These are phyloP conservation scores for Glomus cerebriforme DNA, from an alignment of 192 early-diverging fungal genomes.

Conservation along the genomic window DNA sequence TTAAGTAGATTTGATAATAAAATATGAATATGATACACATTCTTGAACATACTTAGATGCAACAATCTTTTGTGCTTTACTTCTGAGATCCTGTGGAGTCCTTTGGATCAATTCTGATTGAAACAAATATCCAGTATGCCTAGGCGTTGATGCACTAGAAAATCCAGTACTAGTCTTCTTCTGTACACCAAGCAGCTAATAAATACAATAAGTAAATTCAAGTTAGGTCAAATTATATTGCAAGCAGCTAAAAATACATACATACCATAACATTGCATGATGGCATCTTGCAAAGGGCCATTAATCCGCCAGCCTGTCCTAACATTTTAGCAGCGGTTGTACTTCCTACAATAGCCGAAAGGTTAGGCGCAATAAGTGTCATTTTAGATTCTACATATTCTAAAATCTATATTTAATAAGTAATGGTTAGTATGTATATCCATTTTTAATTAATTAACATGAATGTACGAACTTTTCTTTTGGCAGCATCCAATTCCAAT, in stretches of 20 bases:
- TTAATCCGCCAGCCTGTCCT: constrained; percentile 87
- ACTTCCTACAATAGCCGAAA: constrained; percentile 83
- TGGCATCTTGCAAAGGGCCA: constrained; percentile 83
- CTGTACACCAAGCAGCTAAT: constrained; percentile 39
- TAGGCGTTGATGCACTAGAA: constrained; percentile 62
- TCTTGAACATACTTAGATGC: constrained; percentile 65
- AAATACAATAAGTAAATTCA: constrained; percentile 23
- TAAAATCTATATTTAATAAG: constrained; percentile 60
- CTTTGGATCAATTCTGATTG: constrained; percentile 70
- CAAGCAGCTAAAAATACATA: background rate
- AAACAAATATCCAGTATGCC: constrained; percentile 82
- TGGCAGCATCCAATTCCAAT: constrained; percentile 70
- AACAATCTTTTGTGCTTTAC: constrained; percentile 78
- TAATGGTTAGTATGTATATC: background rate
- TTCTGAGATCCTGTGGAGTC: constrained; percentile 72
- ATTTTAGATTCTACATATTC: constrained; percentile 91
- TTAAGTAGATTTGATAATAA: constrained; percentile 11
- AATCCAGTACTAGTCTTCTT: constrained; percentile 66
- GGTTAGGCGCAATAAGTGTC: constrained; percentile 91
- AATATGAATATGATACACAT: background rate
- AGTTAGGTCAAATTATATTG: constrained; percentile 29
- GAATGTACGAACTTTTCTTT: constrained; percentile 53
- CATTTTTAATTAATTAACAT: background rate
- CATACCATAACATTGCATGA: constrained; percentile 83
- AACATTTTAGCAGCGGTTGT: constrained; percentile 89